Evolutionary conservation across 768 basidiomycete species (phyloP), one percentile per base, ranked within the genome.

Genomic region (Boletales sp.): DNA sequence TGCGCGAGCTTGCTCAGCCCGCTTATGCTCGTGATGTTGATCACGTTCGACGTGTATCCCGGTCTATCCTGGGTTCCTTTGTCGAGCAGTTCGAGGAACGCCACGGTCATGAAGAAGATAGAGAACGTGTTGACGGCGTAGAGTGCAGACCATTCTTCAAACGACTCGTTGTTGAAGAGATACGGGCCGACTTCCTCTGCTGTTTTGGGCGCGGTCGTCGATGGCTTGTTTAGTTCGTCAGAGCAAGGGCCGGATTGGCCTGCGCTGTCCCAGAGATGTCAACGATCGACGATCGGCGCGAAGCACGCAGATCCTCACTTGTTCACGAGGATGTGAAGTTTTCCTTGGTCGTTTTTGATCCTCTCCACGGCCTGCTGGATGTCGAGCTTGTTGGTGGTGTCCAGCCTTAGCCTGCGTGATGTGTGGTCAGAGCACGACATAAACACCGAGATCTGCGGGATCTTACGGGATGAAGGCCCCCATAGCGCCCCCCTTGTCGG

Each of bases 1-100:
- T 90, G 88, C 1, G 86, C 79, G 18, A 88, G 51, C 66, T 86
- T 88, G 50, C 77, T 73, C 44, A 83, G 43, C 2, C 88, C 90
- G 51, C 86, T 88, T 46, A 90, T 82, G 44, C 85, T 87, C 4
- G 88, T 88, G 54, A 83, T 83, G 63, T 90, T 90, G 59, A 91
- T 78, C 27, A 90, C 83, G 41, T 69, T 76, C 18, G 88, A 83
- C 17, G 79, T 80, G 63, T 77, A 84, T 5, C 74, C 76, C 8
- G 73, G 68, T 30, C 65, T 64, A 52, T 87, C 86, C 56, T 78
- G 73, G 19, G 84, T 80, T 29, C 87, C 89, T 56, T 82, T 85
- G 47, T 82, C 83, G 40, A 91, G 78, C 37, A 91, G 71, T 5
- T 84, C 88, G 40, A 90, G 67, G 68, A 90, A 90, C 0, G 86